phyloP scores from a whole-genome alignment of 139 green algal species.

The Penium margaritaceum region DNA sequence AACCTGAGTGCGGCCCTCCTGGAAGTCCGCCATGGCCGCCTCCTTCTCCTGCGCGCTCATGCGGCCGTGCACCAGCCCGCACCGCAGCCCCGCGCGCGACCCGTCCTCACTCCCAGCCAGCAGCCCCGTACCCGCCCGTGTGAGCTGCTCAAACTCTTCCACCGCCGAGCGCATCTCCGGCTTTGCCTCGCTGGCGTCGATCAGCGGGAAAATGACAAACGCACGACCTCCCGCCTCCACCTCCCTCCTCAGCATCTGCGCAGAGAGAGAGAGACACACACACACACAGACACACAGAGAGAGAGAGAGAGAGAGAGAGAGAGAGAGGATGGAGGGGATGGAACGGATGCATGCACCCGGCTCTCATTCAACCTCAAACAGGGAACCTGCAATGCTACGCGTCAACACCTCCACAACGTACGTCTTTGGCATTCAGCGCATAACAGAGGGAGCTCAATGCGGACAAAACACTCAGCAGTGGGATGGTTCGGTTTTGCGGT shows the following conservation, averaged over 20 bases:
- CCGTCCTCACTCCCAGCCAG: neutral
- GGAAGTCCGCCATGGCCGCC: conserved; percentile 53
- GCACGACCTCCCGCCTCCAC: conserved; percentile 29
- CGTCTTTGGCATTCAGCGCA: too few relatives aligned
- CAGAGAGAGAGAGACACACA: too few relatives aligned
- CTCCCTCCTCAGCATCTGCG: conserved; percentile 36
- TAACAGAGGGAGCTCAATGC: too few relatives aligned
- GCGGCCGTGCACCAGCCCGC: conserved; percentile 65
- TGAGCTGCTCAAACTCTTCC: conserved; percentile 13
- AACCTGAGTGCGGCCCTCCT: conserved; percentile 45
- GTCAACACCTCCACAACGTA: too few relatives aligned
- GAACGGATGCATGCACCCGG: too few relatives aligned
- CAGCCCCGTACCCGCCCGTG: neutral
- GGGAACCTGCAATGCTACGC: too few relatives aligned
- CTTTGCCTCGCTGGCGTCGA: conserved; percentile 26
- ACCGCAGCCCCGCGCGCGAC: conserved; percentile 13
- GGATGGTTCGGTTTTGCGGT: too few relatives aligned
- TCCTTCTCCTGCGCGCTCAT: conserved; percentile 65
- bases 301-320: neutral
- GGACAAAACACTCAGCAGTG: too few relatives aligned
- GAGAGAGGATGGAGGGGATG: neutral
- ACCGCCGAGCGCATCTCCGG: conserved; percentile 5
- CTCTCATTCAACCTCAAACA: too few relatives aligned
- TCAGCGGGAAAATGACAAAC: conserved; percentile 41
- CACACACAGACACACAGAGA: neutral